phyloP scores from a whole-genome alignment of 257 asterid genomes.

The Solanum verrucosum region DNA sequence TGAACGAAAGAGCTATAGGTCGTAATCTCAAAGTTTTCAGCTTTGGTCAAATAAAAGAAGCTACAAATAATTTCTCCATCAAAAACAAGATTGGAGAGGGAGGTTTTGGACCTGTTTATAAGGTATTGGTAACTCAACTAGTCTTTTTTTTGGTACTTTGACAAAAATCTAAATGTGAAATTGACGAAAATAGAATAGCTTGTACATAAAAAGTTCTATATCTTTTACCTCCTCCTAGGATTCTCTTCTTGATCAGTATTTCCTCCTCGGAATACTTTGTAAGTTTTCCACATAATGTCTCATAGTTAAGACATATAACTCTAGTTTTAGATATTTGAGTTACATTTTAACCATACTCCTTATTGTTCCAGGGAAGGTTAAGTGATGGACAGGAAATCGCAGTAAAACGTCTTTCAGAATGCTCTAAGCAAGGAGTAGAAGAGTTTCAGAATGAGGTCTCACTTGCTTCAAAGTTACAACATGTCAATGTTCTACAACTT shows the following conservation, averaged over 20 bases:
- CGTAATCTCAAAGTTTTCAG: constrained; percentile 10
- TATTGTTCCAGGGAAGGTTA: constrained; percentile 16
- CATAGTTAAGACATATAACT: not conserved
- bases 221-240: not conserved
- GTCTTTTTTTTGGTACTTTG: too few species aligned
- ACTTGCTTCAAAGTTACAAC: constrained; percentile 25
- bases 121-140: constrained; percentile 8
- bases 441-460: constrained; percentile 29
- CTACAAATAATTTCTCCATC: constrained; percentile 17
- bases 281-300: too few species aligned
- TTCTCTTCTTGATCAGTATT: not conserved
- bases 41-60: constrained; percentile 10
- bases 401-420: constrained; percentile 23
- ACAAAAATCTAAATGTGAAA: not conserved
- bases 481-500: constrained; percentile 22
- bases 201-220: not conserved
- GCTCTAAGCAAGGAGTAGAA: constrained; percentile 25
- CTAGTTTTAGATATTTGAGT: not conserved
- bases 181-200: not conserved
- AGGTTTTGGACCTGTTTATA: constrained; percentile 35
- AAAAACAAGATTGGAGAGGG: constrained; percentile 27
- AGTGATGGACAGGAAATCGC: constrained; percentile 22
- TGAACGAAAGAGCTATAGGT: not conserved
- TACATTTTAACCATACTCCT: not conserved
- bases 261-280: not conserved